These are phyloP conservation scores for Cladosporium oxysporum DNA, from an alignment of 2,329 filamentous ascomycete species.

Conservation along the genomic window DNA sequence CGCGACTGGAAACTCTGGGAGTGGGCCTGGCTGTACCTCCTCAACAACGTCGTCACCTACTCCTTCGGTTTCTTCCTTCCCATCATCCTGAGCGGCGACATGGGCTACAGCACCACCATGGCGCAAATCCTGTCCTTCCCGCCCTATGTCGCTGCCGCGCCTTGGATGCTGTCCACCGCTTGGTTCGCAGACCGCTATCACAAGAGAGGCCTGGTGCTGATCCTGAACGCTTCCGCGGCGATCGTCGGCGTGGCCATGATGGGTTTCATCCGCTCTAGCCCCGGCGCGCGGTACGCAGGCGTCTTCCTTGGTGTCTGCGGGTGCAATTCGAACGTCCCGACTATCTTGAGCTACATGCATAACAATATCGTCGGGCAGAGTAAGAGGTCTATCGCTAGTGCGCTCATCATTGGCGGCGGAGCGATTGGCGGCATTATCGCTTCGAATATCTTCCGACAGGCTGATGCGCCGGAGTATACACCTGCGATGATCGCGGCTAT, in stretches of 20 bases:
- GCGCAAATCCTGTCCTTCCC: slow-evolving; percentile 38
- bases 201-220: slow-evolving; percentile 26
- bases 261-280: slow-evolving; percentile 33
- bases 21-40: slow-evolving; percentile 57
- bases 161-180: slow-evolving; percentile 32
- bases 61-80: slow-evolving; percentile 74
- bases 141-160: slow-evolving; percentile 38
- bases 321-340: slow-evolving; percentile 74
- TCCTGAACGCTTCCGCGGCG: slow-evolving; percentile 29
- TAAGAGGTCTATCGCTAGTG: slow-evolving; percentile 70
- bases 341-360: slow-evolving; percentile 71
- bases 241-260: slow-evolving; percentile 32
- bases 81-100: slow-evolving; percentile 64
- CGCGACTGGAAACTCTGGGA: slow-evolving; percentile 56
- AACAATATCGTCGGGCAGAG: slow-evolving; percentile 72
- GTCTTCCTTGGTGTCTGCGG: slow-evolving; percentile 74
- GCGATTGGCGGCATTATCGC: slow-evolving; percentile 77
- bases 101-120: slow-evolving; percentile 46
- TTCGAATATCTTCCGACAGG: slow-evolving; percentile 66
- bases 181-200: slow-evolving; percentile 27
- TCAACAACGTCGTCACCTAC: slow-evolving; percentile 71
- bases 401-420: slow-evolving; percentile 72
- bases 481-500: slow-evolving; percentile 45
- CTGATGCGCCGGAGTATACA: slow-evolving; percentile 61
- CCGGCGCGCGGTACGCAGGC: slow-evolving; percentile 60